phyloP scores from a whole-genome alignment of 2,329 filamentous ascomycete genomes.

The Aaosphaeria pasadenensis region DNA sequence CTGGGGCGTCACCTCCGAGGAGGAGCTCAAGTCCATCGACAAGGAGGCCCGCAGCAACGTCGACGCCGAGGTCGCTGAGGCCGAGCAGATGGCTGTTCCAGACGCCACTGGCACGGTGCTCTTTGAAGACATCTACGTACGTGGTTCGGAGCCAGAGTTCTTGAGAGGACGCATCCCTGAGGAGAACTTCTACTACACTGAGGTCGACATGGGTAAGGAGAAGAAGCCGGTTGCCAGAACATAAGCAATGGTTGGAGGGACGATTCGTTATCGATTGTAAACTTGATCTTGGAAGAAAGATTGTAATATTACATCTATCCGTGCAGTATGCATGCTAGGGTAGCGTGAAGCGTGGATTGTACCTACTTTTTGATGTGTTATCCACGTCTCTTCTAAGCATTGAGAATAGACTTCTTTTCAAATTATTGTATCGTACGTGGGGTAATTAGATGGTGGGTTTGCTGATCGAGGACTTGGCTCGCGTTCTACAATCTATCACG shows the following conservation, averaged over 20 bases:
- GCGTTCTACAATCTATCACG: not conserved
- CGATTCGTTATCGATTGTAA: not conserved
- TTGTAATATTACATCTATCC: constrained; percentile 4
- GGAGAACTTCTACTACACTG: constrained; percentile 79
- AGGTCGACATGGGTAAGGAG: constrained; percentile 41
- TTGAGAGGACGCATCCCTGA: constrained; percentile 84
- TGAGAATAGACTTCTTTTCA: not conserved
- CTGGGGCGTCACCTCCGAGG: constrained; percentile 87
- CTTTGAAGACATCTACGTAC: constrained; percentile 95
- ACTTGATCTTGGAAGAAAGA: not conserved
- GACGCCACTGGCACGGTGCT: constrained; percentile 78
- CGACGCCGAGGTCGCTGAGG: constrained; percentile 83
- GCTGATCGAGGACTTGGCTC: too few relatives aligned
- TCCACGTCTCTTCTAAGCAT: not conserved
- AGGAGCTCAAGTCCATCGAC: constrained; percentile 94
- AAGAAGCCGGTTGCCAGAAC: constrained; percentile 35
- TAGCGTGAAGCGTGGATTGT: not conserved
- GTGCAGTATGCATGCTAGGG: constrained; percentile 3
- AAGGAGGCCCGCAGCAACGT: constrained; percentile 86
- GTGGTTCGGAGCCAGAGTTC: constrained; percentile 81
- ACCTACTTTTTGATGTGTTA: not conserved
- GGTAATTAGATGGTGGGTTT: too few relatives aligned
- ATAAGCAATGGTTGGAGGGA: not conserved
- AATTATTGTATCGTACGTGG: not conserved
- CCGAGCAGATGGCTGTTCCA: constrained; percentile 82